Evolutionary conservation across 805 yeast species (phyloP).

Genomic region (Candida golubevii): DNA sequence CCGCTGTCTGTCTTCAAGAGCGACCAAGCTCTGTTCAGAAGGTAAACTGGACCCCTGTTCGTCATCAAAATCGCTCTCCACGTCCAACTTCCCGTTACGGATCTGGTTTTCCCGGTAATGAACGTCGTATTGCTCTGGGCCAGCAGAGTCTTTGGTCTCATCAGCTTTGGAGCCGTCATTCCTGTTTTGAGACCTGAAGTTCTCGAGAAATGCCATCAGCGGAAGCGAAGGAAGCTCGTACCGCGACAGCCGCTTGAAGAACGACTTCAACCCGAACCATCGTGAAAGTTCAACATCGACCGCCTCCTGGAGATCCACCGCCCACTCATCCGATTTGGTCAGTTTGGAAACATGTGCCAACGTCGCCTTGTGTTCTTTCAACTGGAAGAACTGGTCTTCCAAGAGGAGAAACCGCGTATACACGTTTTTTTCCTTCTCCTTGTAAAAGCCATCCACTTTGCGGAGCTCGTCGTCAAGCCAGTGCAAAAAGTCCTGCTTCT

Average conservation of each 20-base stretch:
- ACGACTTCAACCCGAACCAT: constrained; percentile 23
- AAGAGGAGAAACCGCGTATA: constrained; percentile 55
- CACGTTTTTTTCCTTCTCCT: constrained; percentile 55
- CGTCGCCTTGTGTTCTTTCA: constrained; percentile 47
- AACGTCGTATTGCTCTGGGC: constrained; percentile 20
- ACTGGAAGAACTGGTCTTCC: constrained; percentile 64
- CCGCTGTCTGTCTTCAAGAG: not conserved
- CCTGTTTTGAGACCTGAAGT: constrained; percentile 5
- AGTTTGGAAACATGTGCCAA: not conserved
- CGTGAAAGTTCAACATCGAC: constrained; percentile 24
- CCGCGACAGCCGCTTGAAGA: constrained; percentile 22
- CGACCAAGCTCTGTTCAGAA: not conserved
- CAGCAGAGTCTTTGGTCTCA: not conserved
- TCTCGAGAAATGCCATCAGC: constrained; percentile 27
- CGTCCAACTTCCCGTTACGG: constrained; percentile 28
- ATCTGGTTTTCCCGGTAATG: constrained; percentile 36
- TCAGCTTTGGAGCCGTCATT: constrained; percentile 5
- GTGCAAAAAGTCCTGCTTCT: constrained; percentile 45
- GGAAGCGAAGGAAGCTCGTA: constrained; percentile 43
- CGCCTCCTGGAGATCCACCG: constrained; percentile 9
- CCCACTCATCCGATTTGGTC: constrained; percentile 5
- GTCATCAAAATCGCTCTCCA: constrained; percentile 9
- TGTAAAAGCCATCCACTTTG: constrained; percentile 61
- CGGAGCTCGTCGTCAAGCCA: constrained; percentile 65
- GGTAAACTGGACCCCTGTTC: constrained; percentile 7